These are phyloP conservation scores for Backusella sp. DNA, from an alignment of 192 early-diverging fungal species.

Conservation along the genomic window DNA sequence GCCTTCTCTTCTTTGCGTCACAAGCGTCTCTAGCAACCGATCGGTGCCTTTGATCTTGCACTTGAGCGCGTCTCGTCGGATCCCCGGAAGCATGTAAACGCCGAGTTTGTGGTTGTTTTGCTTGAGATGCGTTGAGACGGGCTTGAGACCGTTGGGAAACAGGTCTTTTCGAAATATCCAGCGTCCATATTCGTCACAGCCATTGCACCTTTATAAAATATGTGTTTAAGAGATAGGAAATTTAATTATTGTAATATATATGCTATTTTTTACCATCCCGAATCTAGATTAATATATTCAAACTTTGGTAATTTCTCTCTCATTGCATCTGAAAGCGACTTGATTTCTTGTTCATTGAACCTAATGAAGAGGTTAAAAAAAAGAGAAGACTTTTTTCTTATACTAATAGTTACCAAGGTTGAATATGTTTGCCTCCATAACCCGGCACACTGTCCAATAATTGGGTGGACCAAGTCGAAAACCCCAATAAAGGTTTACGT, in stretches of 20 bases:
- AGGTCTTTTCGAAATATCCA: conserved; percentile 30
- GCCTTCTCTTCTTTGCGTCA: conserved; percentile 7
- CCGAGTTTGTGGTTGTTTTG: conserved; percentile 34
- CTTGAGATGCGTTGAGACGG: conserved; percentile 20
- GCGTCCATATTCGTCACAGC: conserved; percentile 28
- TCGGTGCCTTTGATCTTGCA: conserved; percentile 19
- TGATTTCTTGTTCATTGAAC: conserved; percentile 30
- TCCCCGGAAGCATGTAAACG: conserved; percentile 32
- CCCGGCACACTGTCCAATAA: conserved; percentile 32
- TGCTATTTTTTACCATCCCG: conserved; percentile 31
- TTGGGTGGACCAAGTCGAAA: conserved; percentile 40
- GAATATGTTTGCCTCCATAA: conserved; percentile 30
- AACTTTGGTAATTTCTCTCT: conserved; percentile 28
- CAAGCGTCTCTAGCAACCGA: background rate
- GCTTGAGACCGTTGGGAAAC: conserved; percentile 26
- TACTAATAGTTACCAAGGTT: conserved; percentile 24
- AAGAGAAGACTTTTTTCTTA: background rate
- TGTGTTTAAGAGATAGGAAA: background rate
- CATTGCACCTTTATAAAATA: conserved; percentile 15
- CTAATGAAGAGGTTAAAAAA: background rate
- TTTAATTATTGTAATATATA: background rate
- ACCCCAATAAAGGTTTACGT: conserved; percentile 28
- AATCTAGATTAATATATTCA: conserved; percentile 38
- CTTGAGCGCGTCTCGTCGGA: conserved; percentile 23
- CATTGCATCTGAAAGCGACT: conserved; percentile 30